Evolutionary conservation across 495 filamentous ascomycete genomes (phyloP).

Genomic region (Pseudotulostoma volvatum): DNA sequence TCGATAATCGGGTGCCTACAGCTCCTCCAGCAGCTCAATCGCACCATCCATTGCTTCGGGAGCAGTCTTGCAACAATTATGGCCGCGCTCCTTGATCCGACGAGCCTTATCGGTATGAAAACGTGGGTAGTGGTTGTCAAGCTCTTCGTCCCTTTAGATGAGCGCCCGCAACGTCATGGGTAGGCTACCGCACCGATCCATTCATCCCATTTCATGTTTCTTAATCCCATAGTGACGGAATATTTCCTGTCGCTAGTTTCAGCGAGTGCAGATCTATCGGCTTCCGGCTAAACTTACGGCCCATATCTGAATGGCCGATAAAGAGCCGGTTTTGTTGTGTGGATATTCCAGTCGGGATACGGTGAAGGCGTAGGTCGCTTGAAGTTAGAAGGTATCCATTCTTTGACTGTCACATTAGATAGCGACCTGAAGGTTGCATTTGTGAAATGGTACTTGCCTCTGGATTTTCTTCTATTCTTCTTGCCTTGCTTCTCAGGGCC

Average conservation of each 20-base stretch:
- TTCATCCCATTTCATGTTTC: conserved; percentile 59
- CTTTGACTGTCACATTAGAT: conserved; percentile 10
- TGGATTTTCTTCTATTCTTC: conserved; percentile 15
- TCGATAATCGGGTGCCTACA: no score
- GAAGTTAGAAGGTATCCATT: conserved; percentile 59
- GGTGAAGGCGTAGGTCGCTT: conserved; percentile 47
- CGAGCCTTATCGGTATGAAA: conserved; percentile 60
- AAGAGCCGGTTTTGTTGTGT: conserved; percentile 56
- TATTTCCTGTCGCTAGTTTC: conserved; percentile 27
- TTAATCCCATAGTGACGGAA: conserved; percentile 71
- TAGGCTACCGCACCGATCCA: conserved; percentile 47
- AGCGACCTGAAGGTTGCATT: no score
- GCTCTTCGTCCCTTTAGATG: conserved; percentile 28
- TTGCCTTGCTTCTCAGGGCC: conserved; percentile 15
- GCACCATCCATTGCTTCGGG: conserved; percentile 64
- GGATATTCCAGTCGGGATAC: conserved; percentile 56
- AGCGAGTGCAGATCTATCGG: background rate
- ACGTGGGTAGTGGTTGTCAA: conserved; percentile 66
- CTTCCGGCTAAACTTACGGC: conserved; percentile 28
- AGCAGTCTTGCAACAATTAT: conserved; percentile 52
- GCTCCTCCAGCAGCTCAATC: conserved; percentile 63
- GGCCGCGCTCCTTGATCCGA: conserved; percentile 54
- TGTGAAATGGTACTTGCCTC: conserved; percentile 14
- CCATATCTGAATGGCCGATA: conserved; percentile 80
- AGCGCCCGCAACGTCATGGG: background rate